A percentile compares a stretch with the other conserved stretches of the same genome.
These are phyloP conservation scores for Blastobotrys attinorum DNA, from an alignment of 805 yeast species.

Conservation along the genomic window DNA sequence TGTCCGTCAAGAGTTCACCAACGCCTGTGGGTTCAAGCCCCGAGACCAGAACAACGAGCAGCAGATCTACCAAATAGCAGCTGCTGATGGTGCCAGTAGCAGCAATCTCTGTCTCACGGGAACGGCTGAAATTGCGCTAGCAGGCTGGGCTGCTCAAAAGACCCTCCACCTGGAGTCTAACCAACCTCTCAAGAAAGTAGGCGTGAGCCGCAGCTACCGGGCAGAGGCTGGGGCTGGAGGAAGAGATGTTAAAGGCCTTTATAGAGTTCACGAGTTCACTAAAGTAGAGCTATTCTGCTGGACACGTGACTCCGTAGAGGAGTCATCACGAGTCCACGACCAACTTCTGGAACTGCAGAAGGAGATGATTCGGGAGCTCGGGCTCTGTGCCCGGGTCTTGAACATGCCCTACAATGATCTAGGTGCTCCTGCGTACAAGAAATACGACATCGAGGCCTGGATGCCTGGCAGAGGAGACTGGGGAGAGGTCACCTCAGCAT, in stretches of 20 bases:
- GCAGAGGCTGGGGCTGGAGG: constrained; percentile 99
- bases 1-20: constrained; percentile 65
- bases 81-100: too few species aligned
- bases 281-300: constrained; percentile 88
- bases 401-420: constrained; percentile 86
- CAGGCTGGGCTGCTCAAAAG: constrained; percentile 60
- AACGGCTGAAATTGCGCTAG: constrained; percentile 92
- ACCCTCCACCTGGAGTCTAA: constrained; percentile 29
- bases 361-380: constrained; percentile 54
- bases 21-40: constrained; percentile 93
- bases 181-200: constrained; percentile 50
- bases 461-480: constrained; percentile 93
- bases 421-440: constrained; percentile 88
- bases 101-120: constrained; percentile 64
- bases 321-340: constrained; percentile 43
- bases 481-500: constrained; percentile 89
- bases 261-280: constrained; percentile 93
- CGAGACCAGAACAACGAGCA: constrained; percentile 79
- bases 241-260: constrained; percentile 81
- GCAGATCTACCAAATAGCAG: constrained; percentile 67
- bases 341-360: constrained; percentile 57
- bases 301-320: constrained; percentile 32
- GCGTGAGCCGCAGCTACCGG: constrained; percentile 78
- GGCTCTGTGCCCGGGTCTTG: constrained; percentile 71
- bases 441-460: constrained; percentile 93